Conservation (phyloP, 805 yeast species). For the Wickerhamomyces bisporus region DNA sequence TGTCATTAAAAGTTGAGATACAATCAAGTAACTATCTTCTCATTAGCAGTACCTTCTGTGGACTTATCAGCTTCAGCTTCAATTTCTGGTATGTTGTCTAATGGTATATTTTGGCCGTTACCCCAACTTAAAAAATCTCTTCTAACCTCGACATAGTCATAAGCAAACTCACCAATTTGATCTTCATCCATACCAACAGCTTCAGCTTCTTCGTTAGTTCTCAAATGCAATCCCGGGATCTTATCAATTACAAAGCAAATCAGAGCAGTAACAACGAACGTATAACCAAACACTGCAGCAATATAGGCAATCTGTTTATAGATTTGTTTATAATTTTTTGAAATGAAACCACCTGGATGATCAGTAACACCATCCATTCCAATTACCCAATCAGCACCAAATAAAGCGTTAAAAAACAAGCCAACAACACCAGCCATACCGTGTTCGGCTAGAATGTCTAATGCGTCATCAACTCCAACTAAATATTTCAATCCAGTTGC, state of each 20-base stretch:
- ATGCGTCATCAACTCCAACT: conserved; percentile 80
- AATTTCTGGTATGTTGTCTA: conserved; percentile 7
- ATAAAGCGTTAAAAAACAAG: conserved; percentile 78
- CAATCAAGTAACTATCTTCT: no score
- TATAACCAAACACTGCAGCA: conserved; percentile 69
- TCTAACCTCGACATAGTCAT: conserved; percentile 94
- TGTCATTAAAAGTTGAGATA: no score
- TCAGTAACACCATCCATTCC: conserved; percentile 86
- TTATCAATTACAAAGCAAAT: conserved; percentile 68
- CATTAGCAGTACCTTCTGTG: no score
- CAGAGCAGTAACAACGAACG: conserved; percentile 69
- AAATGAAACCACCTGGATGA: conserved; percentile 89
- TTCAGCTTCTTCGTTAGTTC: conserved; percentile 83
- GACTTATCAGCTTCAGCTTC: no score
- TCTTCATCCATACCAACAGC: conserved; percentile 91
- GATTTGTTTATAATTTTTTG: conserved; percentile 86
- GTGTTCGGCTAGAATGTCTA: conserved; percentile 98
- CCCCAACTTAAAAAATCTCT: conserved; percentile 70
- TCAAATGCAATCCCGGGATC: conserved; percentile 76
- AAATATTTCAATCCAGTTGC: conserved; percentile 83
- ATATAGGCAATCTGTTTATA: conserved; percentile 86
- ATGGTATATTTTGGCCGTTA: conserved; percentile 7
- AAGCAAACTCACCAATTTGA: conserved; percentile 98
- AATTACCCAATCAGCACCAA: conserved; percentile 82
- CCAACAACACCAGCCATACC: conserved; percentile 95